Percentiles rank a stretch among this genome's conserved stretches.
Conservation (phyloP, 169 alveolate species). For the Plasmodium yoelii region DNA sequence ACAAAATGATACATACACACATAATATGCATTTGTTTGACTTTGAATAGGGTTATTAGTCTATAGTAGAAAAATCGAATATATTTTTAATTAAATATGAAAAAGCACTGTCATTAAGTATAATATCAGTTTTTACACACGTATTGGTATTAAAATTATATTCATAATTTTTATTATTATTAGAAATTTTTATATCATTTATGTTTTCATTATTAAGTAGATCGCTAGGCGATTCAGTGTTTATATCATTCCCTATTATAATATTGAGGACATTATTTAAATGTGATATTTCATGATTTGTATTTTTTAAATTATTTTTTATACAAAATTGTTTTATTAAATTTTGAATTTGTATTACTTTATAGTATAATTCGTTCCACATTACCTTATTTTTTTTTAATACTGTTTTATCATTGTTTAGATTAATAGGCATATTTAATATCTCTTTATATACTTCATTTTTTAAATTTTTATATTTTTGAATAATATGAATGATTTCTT, state of each 20-base stretch:
- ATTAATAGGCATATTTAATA: slow-evolving; percentile 16
- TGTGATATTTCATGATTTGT: background rate
- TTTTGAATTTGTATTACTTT: slow-evolving; percentile 16
- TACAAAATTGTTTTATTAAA: slow-evolving; percentile 14
- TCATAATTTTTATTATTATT: background rate
- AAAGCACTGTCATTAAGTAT: slow-evolving; percentile 33
- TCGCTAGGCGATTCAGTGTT: background rate
- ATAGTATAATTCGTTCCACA: slow-evolving; percentile 8
- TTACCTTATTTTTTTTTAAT: background rate
- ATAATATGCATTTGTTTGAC: no score
- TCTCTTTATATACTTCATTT: slow-evolving; percentile 24
- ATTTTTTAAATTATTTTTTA: background rate
- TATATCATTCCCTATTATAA: slow-evolving; percentile 1
- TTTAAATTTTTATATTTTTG: slow-evolving; percentile 40
- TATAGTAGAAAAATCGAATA: slow-evolving; percentile 18
- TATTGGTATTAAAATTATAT: background rate
- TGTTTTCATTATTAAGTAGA: background rate
- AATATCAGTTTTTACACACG: background rate
- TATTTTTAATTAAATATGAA: slow-evolving; percentile 34
- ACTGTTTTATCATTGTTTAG: background rate
- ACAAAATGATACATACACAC: no score
- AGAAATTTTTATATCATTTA: background rate
- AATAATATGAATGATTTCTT: slow-evolving; percentile 9
- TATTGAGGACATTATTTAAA: slow-evolving; percentile 20
- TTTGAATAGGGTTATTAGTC: no score